Percentiles rank a stretch among this genome's conserved stretches.
Evolutionary conservation across 2,329 filamentous ascomycete species (phyloP).

Genomic region (Fusarium nurragi): DNA sequence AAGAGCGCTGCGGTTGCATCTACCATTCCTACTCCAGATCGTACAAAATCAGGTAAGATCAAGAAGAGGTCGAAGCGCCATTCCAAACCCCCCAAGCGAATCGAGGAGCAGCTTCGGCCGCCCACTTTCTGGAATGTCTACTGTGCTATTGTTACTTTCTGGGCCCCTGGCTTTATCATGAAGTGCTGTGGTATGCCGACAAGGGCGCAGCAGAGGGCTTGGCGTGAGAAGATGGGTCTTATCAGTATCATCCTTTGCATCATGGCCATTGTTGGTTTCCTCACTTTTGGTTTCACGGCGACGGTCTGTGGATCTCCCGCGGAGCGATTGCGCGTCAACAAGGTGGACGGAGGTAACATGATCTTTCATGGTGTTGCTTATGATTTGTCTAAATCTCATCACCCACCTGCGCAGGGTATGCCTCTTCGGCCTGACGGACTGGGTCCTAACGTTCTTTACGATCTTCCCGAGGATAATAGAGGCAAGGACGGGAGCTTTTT

Average conservation of each 20-base stretch:
- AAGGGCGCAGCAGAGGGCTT: constrained; percentile 88
- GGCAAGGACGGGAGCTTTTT: constrained; percentile 96
- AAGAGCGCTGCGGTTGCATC: constrained; percentile 45
- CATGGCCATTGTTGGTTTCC: constrained; percentile 88
- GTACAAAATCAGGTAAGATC: constrained; percentile 67
- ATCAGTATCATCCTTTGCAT: constrained; percentile 92
- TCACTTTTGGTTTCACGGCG: constrained; percentile 95
- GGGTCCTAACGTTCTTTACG: constrained; percentile 83
- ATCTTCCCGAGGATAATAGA: constrained; percentile 81
- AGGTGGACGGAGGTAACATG: constrained; percentile 86
- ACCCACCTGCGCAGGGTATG: constrained; percentile 84
- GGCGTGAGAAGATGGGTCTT: constrained; percentile 97
- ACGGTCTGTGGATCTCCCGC: constrained; percentile 82
- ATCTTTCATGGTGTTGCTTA: constrained; percentile 96
- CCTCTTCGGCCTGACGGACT: constrained; percentile 59
- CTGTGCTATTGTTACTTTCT: constrained; percentile 93
- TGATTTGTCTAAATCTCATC: constrained; percentile 78
- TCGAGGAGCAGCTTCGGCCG: constrained; percentile 74
- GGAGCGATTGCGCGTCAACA: constrained; percentile 80
- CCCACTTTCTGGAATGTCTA: constrained; percentile 96
- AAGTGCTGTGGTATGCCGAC: constrained; percentile 85
- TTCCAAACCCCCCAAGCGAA: constrained; percentile 59
- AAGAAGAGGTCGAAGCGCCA: constrained; percentile 64
- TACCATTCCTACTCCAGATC: constrained; percentile 49
- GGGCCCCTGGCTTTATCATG: constrained; percentile 87